Evolutionary conservation across 1,284 basidiomycete species (phyloP).

Genomic region (Pseudozyma thailandica): DNA sequence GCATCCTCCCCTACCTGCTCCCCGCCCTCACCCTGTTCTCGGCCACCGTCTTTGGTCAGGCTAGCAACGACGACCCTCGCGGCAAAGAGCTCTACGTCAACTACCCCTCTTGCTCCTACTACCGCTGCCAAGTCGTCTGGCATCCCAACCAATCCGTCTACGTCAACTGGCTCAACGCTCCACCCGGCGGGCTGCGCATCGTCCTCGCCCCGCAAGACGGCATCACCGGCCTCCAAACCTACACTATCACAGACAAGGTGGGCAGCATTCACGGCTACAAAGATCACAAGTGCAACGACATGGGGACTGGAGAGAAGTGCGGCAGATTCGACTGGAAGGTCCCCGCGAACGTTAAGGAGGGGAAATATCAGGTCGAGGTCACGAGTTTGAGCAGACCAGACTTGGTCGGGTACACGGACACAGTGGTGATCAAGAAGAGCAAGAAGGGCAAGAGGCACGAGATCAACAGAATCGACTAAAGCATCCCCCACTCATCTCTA

Average conservation of each 20-base stretch:
- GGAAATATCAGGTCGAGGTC: slow-evolving; percentile 36
- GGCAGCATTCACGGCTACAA: slow-evolving; percentile 20
- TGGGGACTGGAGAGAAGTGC: slow-evolving; percentile 33
- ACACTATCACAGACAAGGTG: slow-evolving; percentile 41
- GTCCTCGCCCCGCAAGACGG: slow-evolving; percentile 42
- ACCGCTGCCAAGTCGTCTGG: slow-evolving; percentile 41
- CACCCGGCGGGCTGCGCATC: slow-evolving; percentile 34
- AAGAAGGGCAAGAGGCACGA: slow-evolving; percentile 26
- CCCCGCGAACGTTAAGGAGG: slow-evolving; percentile 16
- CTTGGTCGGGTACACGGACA: slow-evolving; percentile 46
- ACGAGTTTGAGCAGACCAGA: slow-evolving; percentile 21
- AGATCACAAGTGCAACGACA: slow-evolving; percentile 23
- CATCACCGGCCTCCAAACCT: slow-evolving; percentile 21
- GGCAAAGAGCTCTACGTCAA: slow-evolving; percentile 49
- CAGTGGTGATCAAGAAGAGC: slow-evolving; percentile 29
- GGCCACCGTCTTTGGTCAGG: slow-evolving; percentile 17
- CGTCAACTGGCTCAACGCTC: slow-evolving; percentile 49
- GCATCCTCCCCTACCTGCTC: slow-evolving; percentile 7
- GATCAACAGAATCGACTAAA: slow-evolving; percentile 2
- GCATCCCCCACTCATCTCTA: no score
- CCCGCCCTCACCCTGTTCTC: slow-evolving; percentile 1
- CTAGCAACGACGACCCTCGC: slow-evolving; percentile 34
- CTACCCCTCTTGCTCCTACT: slow-evolving; percentile 35
- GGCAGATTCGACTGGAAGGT: slow-evolving; percentile 36
- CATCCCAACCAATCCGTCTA: slow-evolving; percentile 10